phyloP scores from a whole-genome alignment of 805 yeast genomes.

The Candida easanensis region DNA sequence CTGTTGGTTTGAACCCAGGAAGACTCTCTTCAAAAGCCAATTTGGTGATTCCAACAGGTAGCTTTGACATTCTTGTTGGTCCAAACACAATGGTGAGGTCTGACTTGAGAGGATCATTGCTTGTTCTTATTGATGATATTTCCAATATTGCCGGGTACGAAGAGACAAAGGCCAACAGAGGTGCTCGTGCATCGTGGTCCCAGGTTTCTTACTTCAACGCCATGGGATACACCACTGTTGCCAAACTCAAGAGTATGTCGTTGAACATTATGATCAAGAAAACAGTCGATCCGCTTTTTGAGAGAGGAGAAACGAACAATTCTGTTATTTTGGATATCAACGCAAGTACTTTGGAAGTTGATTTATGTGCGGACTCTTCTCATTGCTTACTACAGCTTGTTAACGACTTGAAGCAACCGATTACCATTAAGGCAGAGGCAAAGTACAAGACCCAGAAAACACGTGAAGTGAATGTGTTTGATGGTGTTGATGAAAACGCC shows the following conservation, averaged over 20 bases:
- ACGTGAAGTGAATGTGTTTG: conserved; percentile 36
- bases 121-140: conserved; percentile 66
- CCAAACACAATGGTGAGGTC: conserved; percentile 36
- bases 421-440: conserved; percentile 55
- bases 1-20: conserved; percentile 63
- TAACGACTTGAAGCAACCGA: conserved; percentile 70
- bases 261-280: conserved; percentile 14
- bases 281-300: conserved; percentile 30
- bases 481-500: conserved; percentile 35
- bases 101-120: conserved; percentile 46
- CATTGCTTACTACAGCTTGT: conserved; percentile 66
- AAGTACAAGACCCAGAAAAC: conserved; percentile 45
- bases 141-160: conserved; percentile 32
- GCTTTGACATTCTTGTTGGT: conserved; percentile 43
- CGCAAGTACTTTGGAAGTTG: conserved; percentile 46
- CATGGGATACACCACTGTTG: conserved; percentile 55
- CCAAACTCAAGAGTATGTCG: conserved; percentile 36
- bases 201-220: conserved; percentile 38
- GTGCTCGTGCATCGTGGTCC: conserved; percentile 34
- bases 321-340: conserved; percentile 39
- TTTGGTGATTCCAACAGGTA: conserved; percentile 52
- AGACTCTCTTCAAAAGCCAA: conserved; percentile 52
- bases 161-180: conserved; percentile 26
- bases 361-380: conserved; percentile 81
- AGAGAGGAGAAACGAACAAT: conserved; percentile 26